Evolutionary conservation across 2,329 filamentous ascomycete species (phyloP).

Genomic region (Aurifilum marmelostoma): DNA sequence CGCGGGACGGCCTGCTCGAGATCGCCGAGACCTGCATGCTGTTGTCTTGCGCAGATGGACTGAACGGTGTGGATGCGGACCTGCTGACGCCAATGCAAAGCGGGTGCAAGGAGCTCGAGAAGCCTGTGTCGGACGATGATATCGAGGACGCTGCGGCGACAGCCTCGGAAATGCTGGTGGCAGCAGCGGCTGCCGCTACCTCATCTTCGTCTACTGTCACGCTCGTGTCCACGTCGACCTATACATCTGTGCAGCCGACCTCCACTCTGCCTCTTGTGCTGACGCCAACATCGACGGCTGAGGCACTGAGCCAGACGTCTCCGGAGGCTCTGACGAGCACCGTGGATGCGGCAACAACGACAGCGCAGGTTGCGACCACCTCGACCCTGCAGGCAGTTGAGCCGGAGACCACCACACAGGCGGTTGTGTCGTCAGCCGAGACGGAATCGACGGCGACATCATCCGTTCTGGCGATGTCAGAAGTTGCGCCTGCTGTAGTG

Average conservation of each 20-base stretch:
- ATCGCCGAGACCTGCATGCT: conserved; percentile 16
- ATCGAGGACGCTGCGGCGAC: conserved; percentile 18
- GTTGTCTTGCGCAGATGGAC: conserved; percentile 17
- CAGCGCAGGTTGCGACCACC: neutral
- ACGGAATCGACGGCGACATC: neutral
- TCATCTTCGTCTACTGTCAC: neutral
- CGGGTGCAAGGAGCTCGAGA: conserved; percentile 26
- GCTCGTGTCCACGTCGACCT: neutral
- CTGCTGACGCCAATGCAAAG: conserved; percentile 26
- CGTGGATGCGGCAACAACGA: neutral
- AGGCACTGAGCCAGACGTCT: neutral
- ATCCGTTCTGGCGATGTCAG: conserved; percentile 6
- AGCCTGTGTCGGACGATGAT: conserved; percentile 22
- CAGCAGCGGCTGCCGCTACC: neutral
- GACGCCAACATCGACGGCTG: neutral
- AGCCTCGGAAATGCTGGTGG: conserved; percentile 7
- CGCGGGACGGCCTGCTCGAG: conserved; percentile 23
- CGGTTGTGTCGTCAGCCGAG: neutral
- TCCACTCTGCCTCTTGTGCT: neutral
- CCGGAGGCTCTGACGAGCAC: neutral
- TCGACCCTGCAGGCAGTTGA: neutral
- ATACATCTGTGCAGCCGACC: neutral
- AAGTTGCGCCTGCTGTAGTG: neutral
- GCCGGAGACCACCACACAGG: conserved; percentile 2
- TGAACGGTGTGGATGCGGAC: conserved; percentile 10